phyloP scores from a whole-genome alignment of 495 filamentous ascomycete genomes.

The Talaromyces adpressus region DNA sequence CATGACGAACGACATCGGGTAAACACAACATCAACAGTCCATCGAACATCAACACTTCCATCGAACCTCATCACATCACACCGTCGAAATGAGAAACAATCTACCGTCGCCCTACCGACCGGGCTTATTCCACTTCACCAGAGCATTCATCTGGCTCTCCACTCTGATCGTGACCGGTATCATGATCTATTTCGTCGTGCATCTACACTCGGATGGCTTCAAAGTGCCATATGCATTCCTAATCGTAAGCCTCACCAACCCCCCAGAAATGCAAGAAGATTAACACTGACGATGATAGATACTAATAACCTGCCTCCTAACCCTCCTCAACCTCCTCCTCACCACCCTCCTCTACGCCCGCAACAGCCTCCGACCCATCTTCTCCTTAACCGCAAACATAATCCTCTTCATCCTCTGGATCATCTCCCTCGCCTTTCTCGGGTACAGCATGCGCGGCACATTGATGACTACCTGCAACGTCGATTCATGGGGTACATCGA shows the following conservation, averaged over 20 bases:
- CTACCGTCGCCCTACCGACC: constrained; percentile 34
- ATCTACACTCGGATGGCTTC: constrained; percentile 46
- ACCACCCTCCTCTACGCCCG: constrained; percentile 51
- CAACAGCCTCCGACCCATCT: constrained; percentile 47
- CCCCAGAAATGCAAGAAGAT: neutral
- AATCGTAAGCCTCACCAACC: constrained; percentile 36
- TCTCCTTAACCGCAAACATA: constrained; percentile 47
- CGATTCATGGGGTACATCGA: constrained; percentile 47
- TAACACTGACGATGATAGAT: constrained; percentile 35
- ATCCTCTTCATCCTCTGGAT: constrained; percentile 49
- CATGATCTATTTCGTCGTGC: constrained; percentile 54
- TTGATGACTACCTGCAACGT: constrained; percentile 50
- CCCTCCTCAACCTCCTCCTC: constrained; percentile 43
- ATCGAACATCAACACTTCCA: neutral
- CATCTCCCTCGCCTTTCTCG: constrained; percentile 47
- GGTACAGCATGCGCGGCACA: constrained; percentile 49
- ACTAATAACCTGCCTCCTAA: constrained; percentile 45
- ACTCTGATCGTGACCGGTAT: constrained; percentile 50
- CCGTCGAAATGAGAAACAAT: neutral
- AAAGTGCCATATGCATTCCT: constrained; percentile 59
- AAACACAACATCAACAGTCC: neutral
- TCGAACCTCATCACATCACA: neutral
- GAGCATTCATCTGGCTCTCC: constrained; percentile 43
- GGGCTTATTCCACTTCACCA: constrained; percentile 51
- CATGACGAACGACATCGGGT: neutral